A percentile compares a stretch with the other conserved stretches of the same genome.
phyloP scores from a whole-genome alignment of 1,139 yeast genomes.

The Debaryomyces nepalensis region DNA sequence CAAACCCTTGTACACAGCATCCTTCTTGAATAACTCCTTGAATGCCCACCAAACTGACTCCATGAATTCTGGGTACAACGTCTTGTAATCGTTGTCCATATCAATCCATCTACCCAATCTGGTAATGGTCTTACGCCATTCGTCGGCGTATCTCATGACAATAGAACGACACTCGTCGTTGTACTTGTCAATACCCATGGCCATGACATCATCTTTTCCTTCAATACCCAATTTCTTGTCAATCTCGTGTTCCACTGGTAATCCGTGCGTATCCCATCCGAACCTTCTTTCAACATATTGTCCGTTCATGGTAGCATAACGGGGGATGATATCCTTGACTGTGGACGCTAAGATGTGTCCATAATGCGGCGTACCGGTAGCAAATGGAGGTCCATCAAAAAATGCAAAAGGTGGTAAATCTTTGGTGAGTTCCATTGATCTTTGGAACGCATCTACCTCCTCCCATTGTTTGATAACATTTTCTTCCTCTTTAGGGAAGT shows the following conservation, averaged over 20 bases:
- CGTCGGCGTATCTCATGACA: constrained; percentile 95
- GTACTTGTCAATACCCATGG: constrained; percentile 91
- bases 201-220: constrained; percentile 92
- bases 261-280: constrained; percentile 99
- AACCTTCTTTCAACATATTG: constrained; percentile 94
- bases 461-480: constrained; percentile 81
- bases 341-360: constrained; percentile 98
- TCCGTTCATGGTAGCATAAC: constrained; percentile 98
- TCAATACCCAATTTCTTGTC: constrained; percentile 96
- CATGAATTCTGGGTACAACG: constrained; percentile 94
- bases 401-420: constrained; percentile 89
- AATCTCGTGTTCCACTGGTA: constrained; percentile 97
- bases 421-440: constrained; percentile 79
- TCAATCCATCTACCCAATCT: constrained; percentile 99
- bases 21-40: constrained; percentile 81
- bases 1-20: constrained; percentile 89
- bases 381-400: constrained; percentile 99
- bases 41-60: constrained; percentile 99
- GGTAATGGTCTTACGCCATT: constrained; percentile 91
- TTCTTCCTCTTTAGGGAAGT: constrained; percentile 90
- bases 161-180: constrained; percentile 93
- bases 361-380: constrained; percentile 98
- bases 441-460: constrained; percentile 89
- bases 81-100: constrained; percentile 97
- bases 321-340: constrained; percentile 94